A percentile compares a stretch with the other conserved stretches of the same genome.
phyloP scores from a whole-genome alignment of 805 yeast species.

The Lipomyces mesembrius region DNA sequence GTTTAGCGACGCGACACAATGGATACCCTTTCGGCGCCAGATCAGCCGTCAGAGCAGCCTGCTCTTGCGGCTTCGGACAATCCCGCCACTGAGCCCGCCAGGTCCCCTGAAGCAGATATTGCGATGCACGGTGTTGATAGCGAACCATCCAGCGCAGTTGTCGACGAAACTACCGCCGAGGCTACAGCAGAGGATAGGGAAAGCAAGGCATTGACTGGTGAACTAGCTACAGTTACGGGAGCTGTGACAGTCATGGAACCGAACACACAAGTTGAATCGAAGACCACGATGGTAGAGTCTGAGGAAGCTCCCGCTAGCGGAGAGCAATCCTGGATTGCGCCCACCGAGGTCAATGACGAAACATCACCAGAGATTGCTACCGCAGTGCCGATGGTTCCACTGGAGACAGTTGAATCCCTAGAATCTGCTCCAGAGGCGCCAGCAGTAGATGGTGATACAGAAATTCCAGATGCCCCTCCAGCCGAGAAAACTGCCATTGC shows the following conservation, averaged over 20 bases:
- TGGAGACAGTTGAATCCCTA: not conserved
- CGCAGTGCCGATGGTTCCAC: not conserved
- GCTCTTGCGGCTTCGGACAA: constrained; percentile 9
- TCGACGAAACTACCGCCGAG: not conserved
- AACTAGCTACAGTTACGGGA: not conserved
- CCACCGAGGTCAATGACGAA: not conserved
- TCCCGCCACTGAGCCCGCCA: constrained; percentile 5
- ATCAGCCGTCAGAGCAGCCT: constrained; percentile 14
- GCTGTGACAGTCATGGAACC: not conserved
- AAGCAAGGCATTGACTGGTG: not conserved
- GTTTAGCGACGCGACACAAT: not conserved
- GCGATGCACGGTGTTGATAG: not conserved
- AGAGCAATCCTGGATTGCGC: not conserved
- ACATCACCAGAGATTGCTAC: not conserved
- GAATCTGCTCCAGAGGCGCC: not conserved
- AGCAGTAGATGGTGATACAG: constrained; percentile 18
- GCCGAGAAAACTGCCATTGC: constrained; percentile 8
- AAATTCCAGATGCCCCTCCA: constrained; percentile 27
- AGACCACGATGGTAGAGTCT: constrained; percentile 6
- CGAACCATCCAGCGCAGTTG: not conserved
- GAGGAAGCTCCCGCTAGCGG: constrained; percentile 6
- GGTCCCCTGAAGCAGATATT: not conserved
- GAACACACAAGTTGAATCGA: not conserved
- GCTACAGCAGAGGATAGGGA: not conserved
- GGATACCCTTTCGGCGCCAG: constrained; percentile 1